These are phyloP conservation scores for Sporothrix variecibatus DNA, from an alignment of 2,329 filamentous ascomycete species.

Conservation along the genomic window DNA sequence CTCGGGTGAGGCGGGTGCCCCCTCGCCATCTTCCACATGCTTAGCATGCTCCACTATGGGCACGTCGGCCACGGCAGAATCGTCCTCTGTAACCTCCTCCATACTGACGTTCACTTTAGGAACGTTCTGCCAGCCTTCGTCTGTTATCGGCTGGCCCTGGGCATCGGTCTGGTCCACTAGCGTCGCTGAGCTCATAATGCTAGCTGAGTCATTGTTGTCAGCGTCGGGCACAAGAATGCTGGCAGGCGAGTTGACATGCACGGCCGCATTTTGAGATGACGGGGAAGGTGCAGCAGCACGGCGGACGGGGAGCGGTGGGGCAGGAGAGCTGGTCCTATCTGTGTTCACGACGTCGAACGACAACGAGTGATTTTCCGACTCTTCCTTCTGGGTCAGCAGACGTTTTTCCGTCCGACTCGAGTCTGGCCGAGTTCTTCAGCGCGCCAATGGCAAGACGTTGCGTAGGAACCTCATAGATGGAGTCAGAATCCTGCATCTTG, in stretches of 20 bases:
- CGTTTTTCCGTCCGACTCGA: slow-evolving; percentile 31
- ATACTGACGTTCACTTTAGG: slow-evolving; percentile 18
- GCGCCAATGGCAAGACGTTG: slow-evolving; percentile 80
- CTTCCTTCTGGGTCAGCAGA: slow-evolving; percentile 12
- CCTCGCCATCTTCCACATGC: neutral
- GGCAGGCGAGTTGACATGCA: neutral
- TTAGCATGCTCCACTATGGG: slow-evolving; percentile 4
- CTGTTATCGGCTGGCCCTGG: slow-evolving; percentile 29
- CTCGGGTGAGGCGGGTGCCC: neutral
- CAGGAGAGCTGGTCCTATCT: slow-evolving; percentile 24
- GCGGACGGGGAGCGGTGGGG: slow-evolving; percentile 53
- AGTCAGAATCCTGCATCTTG: slow-evolving; percentile 65
- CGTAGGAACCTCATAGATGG: slow-evolving; percentile 66
- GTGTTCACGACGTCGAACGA: neutral
- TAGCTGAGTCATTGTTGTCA: slow-evolving; percentile 46
- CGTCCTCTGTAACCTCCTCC: slow-evolving; percentile 3
- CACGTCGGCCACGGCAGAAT: neutral
- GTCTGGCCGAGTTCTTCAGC: slow-evolving; percentile 49
- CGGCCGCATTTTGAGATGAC: slow-evolving; percentile 26
- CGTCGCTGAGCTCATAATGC: slow-evolving; percentile 54
- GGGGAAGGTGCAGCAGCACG: slow-evolving; percentile 43
- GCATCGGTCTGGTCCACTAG: slow-evolving; percentile 46
- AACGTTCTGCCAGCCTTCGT: slow-evolving; percentile 42
- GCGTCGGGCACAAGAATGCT: slow-evolving; percentile 32
- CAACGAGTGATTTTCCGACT: slow-evolving; percentile 25